A percentile compares a stretch with the other conserved stretches of the same genome.
phyloP scores from a whole-genome alignment of 495 filamentous ascomycete species.

The Podospora anserina region DNA sequence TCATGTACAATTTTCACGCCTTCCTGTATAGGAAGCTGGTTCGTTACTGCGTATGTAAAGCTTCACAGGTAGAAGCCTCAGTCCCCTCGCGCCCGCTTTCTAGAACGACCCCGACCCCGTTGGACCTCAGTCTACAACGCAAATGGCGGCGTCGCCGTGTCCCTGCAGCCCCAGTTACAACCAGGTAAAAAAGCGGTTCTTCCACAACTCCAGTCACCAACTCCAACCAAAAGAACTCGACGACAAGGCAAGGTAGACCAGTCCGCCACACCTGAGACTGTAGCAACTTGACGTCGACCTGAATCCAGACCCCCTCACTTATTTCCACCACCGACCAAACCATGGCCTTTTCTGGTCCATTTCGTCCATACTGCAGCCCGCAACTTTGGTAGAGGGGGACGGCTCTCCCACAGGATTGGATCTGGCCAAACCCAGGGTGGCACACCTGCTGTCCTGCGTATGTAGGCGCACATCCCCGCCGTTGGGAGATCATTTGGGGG shows the following conservation, averaged over 20 bases:
- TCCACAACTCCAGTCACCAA: too few species aligned
- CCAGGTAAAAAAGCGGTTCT: too few species aligned
- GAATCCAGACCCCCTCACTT: not conserved
- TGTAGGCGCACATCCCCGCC: not conserved
- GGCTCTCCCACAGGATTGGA: not conserved
- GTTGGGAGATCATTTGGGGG: not conserved
- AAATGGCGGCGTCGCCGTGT: too few species aligned
- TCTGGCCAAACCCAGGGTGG: not conserved
- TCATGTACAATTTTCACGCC: not conserved
- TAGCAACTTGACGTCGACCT: not conserved
- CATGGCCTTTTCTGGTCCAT: not conserved
- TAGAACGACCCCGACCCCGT: too few species aligned
- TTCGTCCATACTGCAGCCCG: not conserved
- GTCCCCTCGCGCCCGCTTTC: too few species aligned
- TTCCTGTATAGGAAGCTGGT: constrained; percentile 8
- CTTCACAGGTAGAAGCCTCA: not conserved
- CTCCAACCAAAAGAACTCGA: too few species aligned
- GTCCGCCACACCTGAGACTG: too few species aligned
- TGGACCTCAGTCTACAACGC: too few species aligned
- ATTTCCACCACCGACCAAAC: not conserved
- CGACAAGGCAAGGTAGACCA: not conserved
- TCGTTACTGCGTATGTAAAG: not conserved
- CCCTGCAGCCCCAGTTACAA: too few species aligned
- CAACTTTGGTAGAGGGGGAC: not conserved
- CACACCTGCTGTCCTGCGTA: not conserved